These are phyloP conservation scores for Cicer yamashitae DNA, from an alignment of 306 rosid species.

Conservation along the genomic window DNA sequence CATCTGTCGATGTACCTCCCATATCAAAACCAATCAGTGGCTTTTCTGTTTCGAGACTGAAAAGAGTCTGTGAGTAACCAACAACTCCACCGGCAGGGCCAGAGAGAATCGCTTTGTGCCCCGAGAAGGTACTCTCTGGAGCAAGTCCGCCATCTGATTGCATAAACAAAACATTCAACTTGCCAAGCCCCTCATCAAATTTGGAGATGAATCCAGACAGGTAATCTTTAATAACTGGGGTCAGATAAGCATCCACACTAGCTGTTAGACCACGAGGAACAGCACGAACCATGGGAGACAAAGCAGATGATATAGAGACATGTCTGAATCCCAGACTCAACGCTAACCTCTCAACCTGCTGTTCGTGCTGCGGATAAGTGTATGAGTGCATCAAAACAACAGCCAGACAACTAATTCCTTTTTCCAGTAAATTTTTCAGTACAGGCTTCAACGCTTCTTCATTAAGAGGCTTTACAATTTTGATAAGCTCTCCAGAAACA, in stretches of 20 bases:
- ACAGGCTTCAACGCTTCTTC: slow-evolving; percentile 66
- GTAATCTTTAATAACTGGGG: slow-evolving; percentile 93
- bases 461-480: slow-evolving; percentile 73
- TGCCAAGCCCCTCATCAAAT: slow-evolving; percentile 76
- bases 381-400: slow-evolving; percentile 92
- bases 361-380: slow-evolving; percentile 84
- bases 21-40: slow-evolving; percentile 96
- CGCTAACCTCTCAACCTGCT: slow-evolving; percentile 66
- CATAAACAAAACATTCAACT: slow-evolving; percentile 92
- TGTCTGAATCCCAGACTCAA: slow-evolving; percentile 82
- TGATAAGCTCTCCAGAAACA: slow-evolving; percentile 85
- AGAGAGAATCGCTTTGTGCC: slow-evolving; percentile 92
- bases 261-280: slow-evolving; percentile 98
- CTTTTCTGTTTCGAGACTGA: slow-evolving; percentile 77
- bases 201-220: slow-evolving; percentile 89
- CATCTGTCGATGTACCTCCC: slow-evolving; percentile 99
- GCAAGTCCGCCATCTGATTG: slow-evolving; percentile 99
- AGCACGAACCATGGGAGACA: slow-evolving; percentile 96
- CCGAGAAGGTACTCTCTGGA: slow-evolving; percentile 88
- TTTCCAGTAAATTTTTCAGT: slow-evolving; percentile 62
- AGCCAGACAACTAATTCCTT: slow-evolving; percentile 83
- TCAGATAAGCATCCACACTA: slow-evolving; percentile 93
- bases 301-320: slow-evolving; percentile 89
- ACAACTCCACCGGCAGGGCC: slow-evolving; percentile 99
- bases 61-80: slow-evolving; percentile 94